phyloP scores from a whole-genome alignment of 306 rosid species.

The Ziziphus jujuba region DNA sequence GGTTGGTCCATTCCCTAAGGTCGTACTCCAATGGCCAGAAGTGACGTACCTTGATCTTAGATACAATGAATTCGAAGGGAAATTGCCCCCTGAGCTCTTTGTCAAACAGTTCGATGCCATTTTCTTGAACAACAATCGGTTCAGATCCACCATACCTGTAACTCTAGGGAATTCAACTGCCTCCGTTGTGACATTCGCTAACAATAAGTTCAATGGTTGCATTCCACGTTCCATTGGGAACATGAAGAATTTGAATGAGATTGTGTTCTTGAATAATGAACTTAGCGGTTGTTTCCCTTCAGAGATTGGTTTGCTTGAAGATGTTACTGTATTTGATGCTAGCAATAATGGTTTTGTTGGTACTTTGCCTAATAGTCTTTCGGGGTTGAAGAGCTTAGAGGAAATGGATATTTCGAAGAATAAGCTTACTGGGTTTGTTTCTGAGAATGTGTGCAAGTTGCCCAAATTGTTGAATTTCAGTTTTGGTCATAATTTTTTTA shows the following conservation, averaged over 20 bases:
- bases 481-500: constrained; percentile 57
- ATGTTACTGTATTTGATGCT: constrained; percentile 37
- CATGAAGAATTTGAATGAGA: constrained; percentile 59
- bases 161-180: constrained; percentile 53
- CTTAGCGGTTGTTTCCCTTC: constrained; percentile 65
- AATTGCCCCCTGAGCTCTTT: constrained; percentile 54
- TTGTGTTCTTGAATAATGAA: constrained; percentile 47
- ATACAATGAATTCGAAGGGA: constrained; percentile 71
- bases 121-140: constrained; percentile 47
- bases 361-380: constrained; percentile 36
- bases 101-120: constrained; percentile 35
- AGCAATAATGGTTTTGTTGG: constrained; percentile 59
- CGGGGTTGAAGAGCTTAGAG: constrained; percentile 42
- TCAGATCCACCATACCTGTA: constrained; percentile 31
- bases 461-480: constrained; percentile 52
- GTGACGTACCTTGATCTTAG: constrained; percentile 56
- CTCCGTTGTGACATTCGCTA: constrained; percentile 55
- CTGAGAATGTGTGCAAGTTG: constrained; percentile 45
- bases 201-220: constrained; percentile 66
- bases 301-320: constrained; percentile 52
- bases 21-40: constrained; percentile 38
- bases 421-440: constrained; percentile 50
- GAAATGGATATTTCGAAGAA: constrained; percentile 43
- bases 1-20: constrained; percentile 63
- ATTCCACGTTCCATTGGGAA: constrained; percentile 57